These are phyloP conservation scores for Suhomyces guaymorum DNA, from an alignment of 1,139 yeast species.

Conservation along the genomic window DNA sequence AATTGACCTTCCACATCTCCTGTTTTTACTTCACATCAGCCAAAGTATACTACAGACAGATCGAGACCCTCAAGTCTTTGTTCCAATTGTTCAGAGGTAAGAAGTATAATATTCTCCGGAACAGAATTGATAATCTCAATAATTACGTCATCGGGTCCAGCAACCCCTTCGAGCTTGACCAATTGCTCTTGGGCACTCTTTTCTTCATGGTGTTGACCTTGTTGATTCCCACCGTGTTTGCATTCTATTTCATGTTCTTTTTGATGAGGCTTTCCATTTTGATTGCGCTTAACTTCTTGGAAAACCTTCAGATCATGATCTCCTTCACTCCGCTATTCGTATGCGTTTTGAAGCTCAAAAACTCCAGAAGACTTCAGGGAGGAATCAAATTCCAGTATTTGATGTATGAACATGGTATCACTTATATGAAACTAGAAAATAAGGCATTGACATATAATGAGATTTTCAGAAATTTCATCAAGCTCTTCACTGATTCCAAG, in stretches of 20 bases:
- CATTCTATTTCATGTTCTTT: slow-evolving; percentile 79
- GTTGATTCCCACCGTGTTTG: slow-evolving; percentile 81
- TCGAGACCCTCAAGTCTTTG: slow-evolving; percentile 66
- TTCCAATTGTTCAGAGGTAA: slow-evolving; percentile 88
- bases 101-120: slow-evolving; percentile 77
- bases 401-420: slow-evolving; percentile 19
- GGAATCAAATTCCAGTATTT: slow-evolving; percentile 57
- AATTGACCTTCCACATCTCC: slow-evolving; percentile 70
- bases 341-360: slow-evolving; percentile 72
- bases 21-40: slow-evolving; percentile 80
- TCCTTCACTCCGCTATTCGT: slow-evolving; percentile 90
- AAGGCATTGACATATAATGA: slow-evolving; percentile 42
- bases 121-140: slow-evolving; percentile 69
- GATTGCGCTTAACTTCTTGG: slow-evolving; percentile 52
- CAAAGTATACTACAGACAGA: slow-evolving; percentile 74
- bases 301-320: slow-evolving; percentile 61
- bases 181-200: slow-evolving; percentile 82
- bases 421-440: slow-evolving; percentile 36
- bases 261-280: slow-evolving; percentile 55
- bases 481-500: slow-evolving; percentile 34
- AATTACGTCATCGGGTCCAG: slow-evolving; percentile 47
- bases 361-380: slow-evolving; percentile 86
- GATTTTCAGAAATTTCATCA: slow-evolving; percentile 38
- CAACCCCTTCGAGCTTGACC: slow-evolving; percentile 74
- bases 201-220: slow-evolving; percentile 78